Evolutionary conservation across 345 rosid species (phyloP).

Genomic region (Moricandia moricandioides): DNA sequence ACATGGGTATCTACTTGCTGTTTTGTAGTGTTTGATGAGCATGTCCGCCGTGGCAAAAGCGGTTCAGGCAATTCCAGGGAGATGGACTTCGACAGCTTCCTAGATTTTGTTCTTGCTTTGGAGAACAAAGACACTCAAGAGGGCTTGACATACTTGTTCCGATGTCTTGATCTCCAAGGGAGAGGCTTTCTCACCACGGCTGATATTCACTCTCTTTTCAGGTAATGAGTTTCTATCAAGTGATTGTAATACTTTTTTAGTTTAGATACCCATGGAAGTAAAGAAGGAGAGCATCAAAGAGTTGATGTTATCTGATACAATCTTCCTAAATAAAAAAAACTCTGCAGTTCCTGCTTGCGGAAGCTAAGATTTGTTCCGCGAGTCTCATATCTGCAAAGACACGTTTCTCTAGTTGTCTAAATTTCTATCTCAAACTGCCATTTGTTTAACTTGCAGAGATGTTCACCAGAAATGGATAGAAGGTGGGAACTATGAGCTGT

Average conservation of each 20-base stretch:
- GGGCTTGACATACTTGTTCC: conserved; percentile 90
- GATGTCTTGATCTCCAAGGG: conserved; percentile 86
- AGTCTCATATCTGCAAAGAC: conserved; percentile 72
- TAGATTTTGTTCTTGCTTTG: conserved; percentile 90
- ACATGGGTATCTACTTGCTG: conserved; percentile 16
- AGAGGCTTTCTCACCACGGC: conserved; percentile 94
- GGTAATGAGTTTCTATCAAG: conserved; percentile 41
- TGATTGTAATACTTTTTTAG: background rate
- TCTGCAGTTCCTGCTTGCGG: conserved; percentile 85
- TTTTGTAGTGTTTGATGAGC: conserved; percentile 83
- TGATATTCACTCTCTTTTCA: conserved; percentile 98
- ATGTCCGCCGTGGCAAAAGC: conserved; percentile 76
- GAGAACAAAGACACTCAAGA: conserved; percentile 98
- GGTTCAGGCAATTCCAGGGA: conserved; percentile 62
- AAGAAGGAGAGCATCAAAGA: conserved; percentile 85
- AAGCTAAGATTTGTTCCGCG: conserved; percentile 52
- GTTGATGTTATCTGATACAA: conserved; percentile 90
- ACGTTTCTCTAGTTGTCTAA: background rate
- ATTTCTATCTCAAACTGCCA: background rate
- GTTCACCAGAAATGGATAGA: conserved; percentile 99
- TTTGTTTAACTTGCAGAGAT: conserved; percentile 53
- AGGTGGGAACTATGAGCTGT: conserved; percentile 95
- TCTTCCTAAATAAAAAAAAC: conserved; percentile 71
- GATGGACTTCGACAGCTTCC: conserved; percentile 97
- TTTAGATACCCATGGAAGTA: conserved; percentile 66